Base-by-base conservation (phyloP, 306 rosid genomes). In the Senna tora region DNA sequence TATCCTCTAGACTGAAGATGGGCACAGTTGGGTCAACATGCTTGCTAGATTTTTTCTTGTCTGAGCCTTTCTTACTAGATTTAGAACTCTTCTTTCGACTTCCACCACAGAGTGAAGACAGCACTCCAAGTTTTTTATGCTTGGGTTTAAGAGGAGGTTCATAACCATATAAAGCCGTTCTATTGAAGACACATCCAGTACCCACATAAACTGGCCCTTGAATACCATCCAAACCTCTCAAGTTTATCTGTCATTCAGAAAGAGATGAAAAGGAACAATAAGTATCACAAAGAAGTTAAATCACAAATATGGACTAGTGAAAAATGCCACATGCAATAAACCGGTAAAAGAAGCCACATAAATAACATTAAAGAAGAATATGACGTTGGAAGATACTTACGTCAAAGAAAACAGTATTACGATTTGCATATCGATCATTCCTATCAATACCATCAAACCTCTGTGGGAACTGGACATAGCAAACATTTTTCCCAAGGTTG, bases 201-300 rank as follows among this genome's bases (percentile, higher is more conserved):
- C 97, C 97, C 86, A 91, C 97, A 79, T 91, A 91, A 75, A 91
- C 97, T 34, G 97, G 97, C 3, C 97, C 97, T 83, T 91, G 97
- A 80, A 91, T 78, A 4, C 97, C 97, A 74, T 91, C 97, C 80
- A 89, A 84, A 75, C 97, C 97, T 87, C 97, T 84, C 81, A 91
- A 85, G 75, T 91, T 91, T 68, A 91, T 91, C 97, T 91, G 88
- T 74, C 30, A 61, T 33, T 41, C 51, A 87, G 28, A 74, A 75
- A 22, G 33, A 32, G 71, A 65, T 9, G 55, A 33, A 61, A 74
- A 25, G 17, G 25, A 56, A 42, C 10, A 60, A 36, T 50, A 39
- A 17, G 43, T 52, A 73, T 67, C 20, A 33, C 63, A 53, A 49
- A 15, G 43, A 65, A 63, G 15, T 25, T 38, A 52, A 51, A 71